Conservation (phyloP, 768 basidiomycete species). For the Mycena galopus region DNA sequence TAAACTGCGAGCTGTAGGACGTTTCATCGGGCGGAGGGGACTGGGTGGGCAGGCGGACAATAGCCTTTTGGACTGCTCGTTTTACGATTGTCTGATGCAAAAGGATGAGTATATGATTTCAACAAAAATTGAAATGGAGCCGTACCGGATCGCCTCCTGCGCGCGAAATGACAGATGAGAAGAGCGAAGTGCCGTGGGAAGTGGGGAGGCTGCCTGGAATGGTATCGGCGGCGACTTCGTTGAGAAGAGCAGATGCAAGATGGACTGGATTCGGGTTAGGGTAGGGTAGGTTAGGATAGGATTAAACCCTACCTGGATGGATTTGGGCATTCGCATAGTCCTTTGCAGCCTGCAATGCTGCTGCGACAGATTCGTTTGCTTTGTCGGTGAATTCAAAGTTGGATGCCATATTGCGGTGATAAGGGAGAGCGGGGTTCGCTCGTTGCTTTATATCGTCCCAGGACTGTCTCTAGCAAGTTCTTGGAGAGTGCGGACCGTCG, state of each 20-base stretch:
- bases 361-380: constrained; percentile 75
- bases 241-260: constrained; percentile 83
- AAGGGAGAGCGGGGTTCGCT: neutral
- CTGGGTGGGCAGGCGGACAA: constrained; percentile 88
- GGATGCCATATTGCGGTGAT: constrained; percentile 50
- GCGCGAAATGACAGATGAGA: constrained; percentile 81
- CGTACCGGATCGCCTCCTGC: constrained; percentile 89
- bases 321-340: constrained; percentile 76
- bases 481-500: too few species aligned
- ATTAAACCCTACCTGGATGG: too few species aligned
- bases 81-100: constrained; percentile 64
- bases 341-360: constrained; percentile 84
- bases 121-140: constrained; percentile 21
- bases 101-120: neutral
- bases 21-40: constrained; percentile 89
- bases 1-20: constrained; percentile 65
- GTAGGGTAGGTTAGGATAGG: too few species aligned
- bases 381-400: constrained; percentile 91
- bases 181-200: constrained; percentile 64
- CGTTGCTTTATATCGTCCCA: neutral
- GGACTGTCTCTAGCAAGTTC: neutral
- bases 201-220: constrained; percentile 50
- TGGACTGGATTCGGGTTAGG: constrained; percentile 92
- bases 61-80: constrained; percentile 78
- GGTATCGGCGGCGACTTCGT: constrained; percentile 65